A percentile compares a stretch with the other conserved stretches of the same genome.
phyloP scores from a whole-genome alignment of 2,329 filamentous ascomycete species.

The Thielaviopsis ethacetica region DNA sequence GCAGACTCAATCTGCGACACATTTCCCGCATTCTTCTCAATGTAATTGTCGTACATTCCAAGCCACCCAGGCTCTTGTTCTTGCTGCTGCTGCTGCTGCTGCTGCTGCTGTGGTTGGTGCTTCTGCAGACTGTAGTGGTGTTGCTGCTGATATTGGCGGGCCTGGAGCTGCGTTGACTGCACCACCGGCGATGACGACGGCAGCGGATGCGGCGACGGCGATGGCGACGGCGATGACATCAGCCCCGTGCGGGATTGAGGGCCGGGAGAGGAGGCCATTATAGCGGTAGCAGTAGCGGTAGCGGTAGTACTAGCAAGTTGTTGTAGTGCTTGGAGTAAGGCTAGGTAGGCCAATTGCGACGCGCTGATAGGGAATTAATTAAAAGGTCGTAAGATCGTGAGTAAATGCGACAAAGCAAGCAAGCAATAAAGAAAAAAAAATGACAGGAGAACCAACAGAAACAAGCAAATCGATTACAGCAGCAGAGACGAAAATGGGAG shows the following conservation, averaged over 20 bases:
- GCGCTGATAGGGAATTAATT: too few species aligned
- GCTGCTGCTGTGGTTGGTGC: background rate
- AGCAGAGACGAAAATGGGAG: background rate
- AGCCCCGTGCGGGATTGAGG: background rate
- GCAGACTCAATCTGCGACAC: slow-evolving; percentile 93
- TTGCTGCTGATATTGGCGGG: background rate
- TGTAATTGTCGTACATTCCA: slow-evolving; percentile 68
- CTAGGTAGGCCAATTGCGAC: too few species aligned
- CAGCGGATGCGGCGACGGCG: background rate
- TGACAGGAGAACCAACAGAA: too few species aligned
- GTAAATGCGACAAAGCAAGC: too few species aligned
- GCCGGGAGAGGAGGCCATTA: too few species aligned
- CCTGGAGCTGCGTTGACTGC: background rate
- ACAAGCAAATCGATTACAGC: background rate
- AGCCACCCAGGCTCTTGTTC: slow-evolving; percentile 32
- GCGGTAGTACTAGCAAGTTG: too few species aligned
- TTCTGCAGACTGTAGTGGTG: background rate
- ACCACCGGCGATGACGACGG: background rate
- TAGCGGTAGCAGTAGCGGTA: too few species aligned
- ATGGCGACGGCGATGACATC: too few species aligned
- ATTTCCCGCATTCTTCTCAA: slow-evolving; percentile 84
- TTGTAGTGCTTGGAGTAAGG: too few species aligned
- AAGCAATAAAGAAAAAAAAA: too few species aligned
- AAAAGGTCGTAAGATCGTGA: too few species aligned
- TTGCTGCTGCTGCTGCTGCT: background rate